phyloP scores from a whole-genome alignment of 2,329 filamentous ascomycete genomes.

The Paraconiothyrium brasiliense region DNA sequence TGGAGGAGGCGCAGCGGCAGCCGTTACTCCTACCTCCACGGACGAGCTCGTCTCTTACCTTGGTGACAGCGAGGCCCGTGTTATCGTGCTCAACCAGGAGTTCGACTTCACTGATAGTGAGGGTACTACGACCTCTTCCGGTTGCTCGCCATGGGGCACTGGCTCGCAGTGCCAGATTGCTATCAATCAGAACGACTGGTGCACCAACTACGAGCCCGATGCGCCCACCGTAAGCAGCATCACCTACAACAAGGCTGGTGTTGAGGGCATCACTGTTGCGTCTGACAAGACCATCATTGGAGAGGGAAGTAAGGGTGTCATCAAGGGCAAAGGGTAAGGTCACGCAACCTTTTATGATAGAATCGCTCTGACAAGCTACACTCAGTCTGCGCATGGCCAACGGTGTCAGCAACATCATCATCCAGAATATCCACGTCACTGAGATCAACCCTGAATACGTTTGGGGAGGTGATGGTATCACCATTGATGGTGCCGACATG shows the following conservation, averaged over 20 bases:
- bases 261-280: slow-evolving; percentile 60
- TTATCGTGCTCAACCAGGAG: slow-evolving; percentile 50
- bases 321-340: slow-evolving; percentile 65
- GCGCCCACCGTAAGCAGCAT: slow-evolving; percentile 22
- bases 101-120: slow-evolving; percentile 10
- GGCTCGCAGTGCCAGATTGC: slow-evolving; percentile 66
- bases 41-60: slow-evolving; percentile 38
- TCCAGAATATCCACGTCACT: slow-evolving; percentile 56
- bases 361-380: slow-evolving; percentile 16
- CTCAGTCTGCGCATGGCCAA: slow-evolving; percentile 13
- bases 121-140: slow-evolving; percentile 31
- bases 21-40: slow-evolving; percentile 26
- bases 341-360: slow-evolving; percentile 57
- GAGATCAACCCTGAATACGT: slow-evolving; percentile 48
- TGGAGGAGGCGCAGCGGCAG: slow-evolving; percentile 25
- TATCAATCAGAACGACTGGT: slow-evolving; percentile 59
- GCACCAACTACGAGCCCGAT: slow-evolving; percentile 23
- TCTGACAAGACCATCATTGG: slow-evolving; percentile 69
- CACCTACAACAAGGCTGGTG: slow-evolving; percentile 52
- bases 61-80: slow-evolving; percentile 43
- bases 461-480: slow-evolving; percentile 49
- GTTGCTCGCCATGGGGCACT: slow-evolving; percentile 45
- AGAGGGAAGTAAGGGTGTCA: slow-evolving; percentile 61
- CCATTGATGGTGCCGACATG: slow-evolving; percentile 39
- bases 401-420: slow-evolving; percentile 54